phyloP scores from a whole-genome alignment of 306 rosid species.

The Rosa chinensis region DNA sequence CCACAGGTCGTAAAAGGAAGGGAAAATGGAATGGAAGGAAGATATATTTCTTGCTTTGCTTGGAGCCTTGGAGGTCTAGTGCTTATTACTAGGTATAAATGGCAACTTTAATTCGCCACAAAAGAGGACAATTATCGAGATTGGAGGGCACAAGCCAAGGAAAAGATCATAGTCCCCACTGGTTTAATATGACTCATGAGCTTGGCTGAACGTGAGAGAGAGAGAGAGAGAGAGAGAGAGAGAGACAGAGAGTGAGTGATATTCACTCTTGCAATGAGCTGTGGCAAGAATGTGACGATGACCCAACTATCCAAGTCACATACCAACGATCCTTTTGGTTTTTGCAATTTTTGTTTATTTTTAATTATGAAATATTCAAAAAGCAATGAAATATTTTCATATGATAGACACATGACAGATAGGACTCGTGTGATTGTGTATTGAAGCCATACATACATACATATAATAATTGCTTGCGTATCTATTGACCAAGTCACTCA shows the following conservation, averaged over 20 bases:
- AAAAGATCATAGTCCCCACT: constrained; percentile 25
- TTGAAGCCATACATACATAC: neutral
- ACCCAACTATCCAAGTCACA: constrained; percentile 20
- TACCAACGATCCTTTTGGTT: neutral
- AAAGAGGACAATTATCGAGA: neutral
- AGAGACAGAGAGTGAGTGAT: too few species aligned
- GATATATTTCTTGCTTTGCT: neutral
- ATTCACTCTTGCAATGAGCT: neutral
- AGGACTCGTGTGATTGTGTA: neutral
- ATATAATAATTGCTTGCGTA: neutral
- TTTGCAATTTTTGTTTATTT: neutral
- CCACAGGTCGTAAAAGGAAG: neutral
- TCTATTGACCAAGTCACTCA: neutral
- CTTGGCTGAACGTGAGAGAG: too few species aligned
- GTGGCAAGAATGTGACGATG: constrained; percentile 23
- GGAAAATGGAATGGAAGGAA: neutral
- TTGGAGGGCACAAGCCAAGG: neutral
- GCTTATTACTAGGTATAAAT: neutral
- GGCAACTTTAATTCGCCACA: neutral
- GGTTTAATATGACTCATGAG: neutral
- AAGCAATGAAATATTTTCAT: constrained; percentile 7
- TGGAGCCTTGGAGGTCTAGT: constrained; percentile 10
- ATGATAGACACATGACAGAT: neutral
- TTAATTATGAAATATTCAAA: constrained; percentile 13
- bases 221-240: too few species aligned